Evolutionary conservation across 2,329 filamentous ascomycete species (phyloP), one percentile per base, ranked within the genome.

Genomic region (Paramyrothecium roridum): DNA sequence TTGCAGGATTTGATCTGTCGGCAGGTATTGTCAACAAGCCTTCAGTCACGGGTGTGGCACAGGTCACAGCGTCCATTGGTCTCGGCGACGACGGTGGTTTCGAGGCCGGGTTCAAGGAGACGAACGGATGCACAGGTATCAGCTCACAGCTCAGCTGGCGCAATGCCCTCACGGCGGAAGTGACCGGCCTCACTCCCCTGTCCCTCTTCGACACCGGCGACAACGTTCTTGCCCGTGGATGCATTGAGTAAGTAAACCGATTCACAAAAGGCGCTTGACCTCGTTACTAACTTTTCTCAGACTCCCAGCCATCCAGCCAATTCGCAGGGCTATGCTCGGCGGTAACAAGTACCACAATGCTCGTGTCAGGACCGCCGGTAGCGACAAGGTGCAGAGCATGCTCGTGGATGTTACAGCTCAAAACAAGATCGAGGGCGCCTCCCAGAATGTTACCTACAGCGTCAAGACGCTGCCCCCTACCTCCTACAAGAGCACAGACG

Each of bases 21-120:
- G 56, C 65, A 8, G 64, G 63, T 2, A 34, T 69, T 3, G 50
- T 65, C 19, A 63, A 66, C 43, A 65, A 68, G 57, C 67, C 68
- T 3, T 65, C 63, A 16, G 60, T 70, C 59, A 67, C 59, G 48
- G 62, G 54, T 8, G 48, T 50, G 1, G 66, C 64, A 2, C 58
- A 62, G 48, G 57, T 58, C 3, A 57, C 62, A 3, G 64, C 51
- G 1, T 57, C 58, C 3, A 57, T 62, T 10, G 53, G 53, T 3
- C 45, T 63, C 19, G 45, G 45, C 22, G 26, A 55, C 1, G 23
- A 45, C 3, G 54, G 53, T 7, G 52, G 51, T 4, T 57, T 67
- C 22, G 40, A 50, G 2, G 64, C 50, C 3, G 64, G 60, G 1
- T 61, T 67, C 51, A 56, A 50, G 12, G 56, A 61, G 6, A 57